Evolutionary conservation across 2,329 filamentous ascomycete species (phyloP).

Genomic region (Proliferodiscus dingleyae): DNA sequence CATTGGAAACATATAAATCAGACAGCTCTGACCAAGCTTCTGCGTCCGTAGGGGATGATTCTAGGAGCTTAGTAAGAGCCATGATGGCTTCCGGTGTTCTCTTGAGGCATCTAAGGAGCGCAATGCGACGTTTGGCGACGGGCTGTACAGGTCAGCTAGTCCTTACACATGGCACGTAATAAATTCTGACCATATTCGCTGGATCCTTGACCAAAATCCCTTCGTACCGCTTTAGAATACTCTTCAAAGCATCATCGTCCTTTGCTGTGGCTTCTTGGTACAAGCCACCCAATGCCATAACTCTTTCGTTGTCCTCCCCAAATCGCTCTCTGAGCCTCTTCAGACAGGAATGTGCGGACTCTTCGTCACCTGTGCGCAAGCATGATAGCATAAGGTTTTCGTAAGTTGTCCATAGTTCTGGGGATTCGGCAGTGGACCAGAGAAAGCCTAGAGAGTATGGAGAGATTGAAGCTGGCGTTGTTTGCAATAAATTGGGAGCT

Average conservation of each 20-base stretch:
- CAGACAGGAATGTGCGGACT: constrained; percentile 69
- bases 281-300: constrained; percentile 78
- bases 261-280: constrained; percentile 78
- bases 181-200: constrained; percentile 67
- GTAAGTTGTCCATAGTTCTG: constrained; percentile 78
- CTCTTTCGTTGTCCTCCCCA: constrained; percentile 75
- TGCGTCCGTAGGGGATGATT: constrained; percentile 81
- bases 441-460: constrained; percentile 50
- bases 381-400: constrained; percentile 85
- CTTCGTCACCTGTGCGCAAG: constrained; percentile 77
- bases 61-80: constrained; percentile 69
- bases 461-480: constrained; percentile 49
- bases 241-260: constrained; percentile 59
- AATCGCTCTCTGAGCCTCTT: constrained; percentile 75
- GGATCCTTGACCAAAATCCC: constrained; percentile 66
- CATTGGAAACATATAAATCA: constrained; percentile 78
- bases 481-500: constrained; percentile 52
- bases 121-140: constrained; percentile 77
- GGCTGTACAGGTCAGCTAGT: constrained; percentile 49
- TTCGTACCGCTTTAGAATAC: constrained; percentile 73
- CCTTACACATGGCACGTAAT: neutral
- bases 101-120: constrained; percentile 70
- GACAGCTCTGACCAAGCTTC: constrained; percentile 92
- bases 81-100: constrained; percentile 67
- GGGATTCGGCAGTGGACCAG: constrained; percentile 58